Evolutionary conservation across 176 grass and related monocot species (phyloP).

Genomic region (Eleusine coracana): DNA sequence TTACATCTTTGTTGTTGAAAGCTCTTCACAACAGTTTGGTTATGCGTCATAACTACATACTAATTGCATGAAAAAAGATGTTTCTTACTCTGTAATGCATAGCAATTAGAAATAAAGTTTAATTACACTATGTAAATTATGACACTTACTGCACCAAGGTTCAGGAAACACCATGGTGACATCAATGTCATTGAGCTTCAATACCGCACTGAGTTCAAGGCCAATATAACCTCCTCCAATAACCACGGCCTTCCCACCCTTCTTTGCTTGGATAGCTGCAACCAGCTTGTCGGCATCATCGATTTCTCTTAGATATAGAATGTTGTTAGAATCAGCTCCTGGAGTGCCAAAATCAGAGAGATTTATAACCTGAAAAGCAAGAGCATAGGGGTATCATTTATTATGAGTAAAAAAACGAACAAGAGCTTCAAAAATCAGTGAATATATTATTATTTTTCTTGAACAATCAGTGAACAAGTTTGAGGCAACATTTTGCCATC

Average conservation of each 20-base stretch:
- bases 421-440: neutral
- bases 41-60: conserved; percentile 15
- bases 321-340: conserved; percentile 89
- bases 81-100: neutral
- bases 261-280: conserved; percentile 88
- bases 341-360: conserved; percentile 86
- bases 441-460: too few species aligned
- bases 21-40: neutral
- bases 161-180: conserved; percentile 98
- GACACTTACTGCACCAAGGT: conserved; percentile 97
- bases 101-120: neutral
- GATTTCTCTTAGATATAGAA: conserved; percentile 89
- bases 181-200: conserved; percentile 86
- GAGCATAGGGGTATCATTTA: conserved; percentile 5
- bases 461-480: neutral
- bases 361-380: conserved; percentile 67
- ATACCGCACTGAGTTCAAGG: conserved; percentile 81
- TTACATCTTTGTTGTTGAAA: neutral
- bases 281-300: conserved; percentile 87
- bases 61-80: neutral
- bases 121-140: conserved; percentile 15
- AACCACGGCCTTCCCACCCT: conserved; percentile 89
- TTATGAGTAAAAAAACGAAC: neutral
- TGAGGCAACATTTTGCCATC: conserved; percentile 26
- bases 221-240: conserved; percentile 97